Evolutionary conservation across 2,329 filamentous ascomycete genomes (phyloP), one percentile per base, ranked within the genome.

Genomic region (Sporothrix euskadiensis): DNA sequence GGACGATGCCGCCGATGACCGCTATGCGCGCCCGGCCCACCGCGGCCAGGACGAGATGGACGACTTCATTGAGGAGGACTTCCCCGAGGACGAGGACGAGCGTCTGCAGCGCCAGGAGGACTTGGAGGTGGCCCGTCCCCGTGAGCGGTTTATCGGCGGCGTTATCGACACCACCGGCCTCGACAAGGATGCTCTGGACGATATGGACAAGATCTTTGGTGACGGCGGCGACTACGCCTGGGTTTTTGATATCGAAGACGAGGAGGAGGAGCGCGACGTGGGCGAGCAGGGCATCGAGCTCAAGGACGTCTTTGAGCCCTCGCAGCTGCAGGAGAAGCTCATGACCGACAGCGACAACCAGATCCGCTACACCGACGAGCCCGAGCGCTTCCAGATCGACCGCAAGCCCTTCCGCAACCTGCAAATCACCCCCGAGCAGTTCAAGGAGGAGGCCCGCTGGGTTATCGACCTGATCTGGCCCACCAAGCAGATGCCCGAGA

Each of bases 301-400:
- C 75, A 98, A 98, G 83, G 95, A 99, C 80, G 95, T 99, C 69
- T 99, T 99, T 79, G 96, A 99, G 82, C 96, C 96, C 0, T 97
- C 94, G 2, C 94, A 99, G 81, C 88, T 99, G 54, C 91, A 92
- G 73, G 96, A 99, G 83, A 95, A 94, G 83, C 92, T 98, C 81
- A 88, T 99, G 78, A 99, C 96, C 9, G 96, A 98, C 73, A 94
- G 94, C 76, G 96, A 99, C 81, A 93, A 98, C 81, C 85, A 90
- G 73, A 98, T 99, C 77, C 93, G 96, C 68, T 89, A 91, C 79
- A 90, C 89, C 26, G 96, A 99, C 80, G 91, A 97, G 77, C 96
- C 96, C 1, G 96, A 99, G 82, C 91, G 96, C 78, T 95, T 97
- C 81, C 96, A 99, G 81, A 84, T 99, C 71, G 93, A 97, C 68